phyloP scores from a whole-genome alignment of 495 filamentous ascomycete species.

The Penicillium antarcticum region DNA sequence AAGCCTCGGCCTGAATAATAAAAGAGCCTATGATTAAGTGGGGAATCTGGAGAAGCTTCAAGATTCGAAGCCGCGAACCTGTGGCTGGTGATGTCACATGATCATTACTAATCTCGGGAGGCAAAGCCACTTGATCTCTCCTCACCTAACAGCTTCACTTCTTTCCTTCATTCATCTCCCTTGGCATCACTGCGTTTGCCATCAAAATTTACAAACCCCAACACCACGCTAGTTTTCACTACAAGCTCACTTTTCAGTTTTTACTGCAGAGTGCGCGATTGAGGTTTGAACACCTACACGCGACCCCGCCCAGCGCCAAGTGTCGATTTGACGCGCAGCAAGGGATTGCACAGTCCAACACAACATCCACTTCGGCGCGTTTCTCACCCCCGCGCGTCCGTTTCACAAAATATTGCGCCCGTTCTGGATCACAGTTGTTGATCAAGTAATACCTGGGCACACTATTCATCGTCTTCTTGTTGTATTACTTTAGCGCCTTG shows the following conservation, averaged over 20 bases:
- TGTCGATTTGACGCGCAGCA: slow-evolving; percentile 25
- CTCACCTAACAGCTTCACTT: slow-evolving; percentile 1
- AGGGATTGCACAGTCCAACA: slow-evolving; percentile 20
- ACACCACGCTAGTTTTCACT: neutral
- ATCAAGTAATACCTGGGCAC: slow-evolving; percentile 39
- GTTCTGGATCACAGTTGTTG: slow-evolving; percentile 19
- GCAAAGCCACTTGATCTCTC: slow-evolving; percentile 11
- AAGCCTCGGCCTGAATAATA: slow-evolving; percentile 12
- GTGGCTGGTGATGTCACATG: slow-evolving; percentile 15
- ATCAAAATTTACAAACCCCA: neutral
- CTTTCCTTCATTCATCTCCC: slow-evolving; percentile 13
- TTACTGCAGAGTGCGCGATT: neutral
- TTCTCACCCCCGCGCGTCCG: slow-evolving; percentile 6
- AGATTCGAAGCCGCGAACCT: slow-evolving; percentile 5
- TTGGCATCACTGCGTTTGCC: slow-evolving; percentile 5
- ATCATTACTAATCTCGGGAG: slow-evolving; percentile 4
- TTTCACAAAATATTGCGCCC: slow-evolving; percentile 14
- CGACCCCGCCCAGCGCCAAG: slow-evolving; percentile 36
- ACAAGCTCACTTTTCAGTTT: neutral
- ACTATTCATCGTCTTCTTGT: slow-evolving; percentile 35
- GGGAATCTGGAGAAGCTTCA: slow-evolving; percentile 31
- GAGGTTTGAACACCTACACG: slow-evolving; percentile 16
- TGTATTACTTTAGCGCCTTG: slow-evolving; percentile 43
- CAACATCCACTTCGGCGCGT: slow-evolving; percentile 16
- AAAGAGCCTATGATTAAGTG: slow-evolving; percentile 13